Base-by-base conservation (phyloP, 805 yeast species). In the Tetrapisispora phaffii region DNA sequence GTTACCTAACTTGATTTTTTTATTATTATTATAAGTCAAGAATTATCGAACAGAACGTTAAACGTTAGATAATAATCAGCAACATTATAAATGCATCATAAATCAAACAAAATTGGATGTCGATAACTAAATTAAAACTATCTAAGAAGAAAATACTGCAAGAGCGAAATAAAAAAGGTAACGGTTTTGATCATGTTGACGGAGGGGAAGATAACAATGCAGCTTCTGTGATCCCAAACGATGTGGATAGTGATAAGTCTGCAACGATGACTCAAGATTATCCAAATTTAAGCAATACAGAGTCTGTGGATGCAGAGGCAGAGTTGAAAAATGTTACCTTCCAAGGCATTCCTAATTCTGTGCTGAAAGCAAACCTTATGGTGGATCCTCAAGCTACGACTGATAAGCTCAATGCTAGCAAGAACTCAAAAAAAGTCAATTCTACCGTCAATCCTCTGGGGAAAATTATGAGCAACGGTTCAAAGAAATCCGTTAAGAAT, bases 341-440 rank as follows among this genome's bases (percentile, higher is more conserved):
- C 43, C 59, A 56, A 42, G 62, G 60, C 4, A 46, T 61, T 7
- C 66, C 66, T 3, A 60, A 61, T 26, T 58, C 66, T 4, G 50
- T 53, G 9, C 19, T 42, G 33, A 20, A 38, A 41, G 12, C 32
- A 12, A 36, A 31, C 15, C 24, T 17, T 24, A 9, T 16, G 1
- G 19, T n/a, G 22, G 15, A 22, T 34, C 15, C 13, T 29, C 12
- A 10, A 7, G 10, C 13, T 3, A 9, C 23, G 5, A 12, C 6
- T 38, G 17, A 24, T 26, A 38, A 12, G 15, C 16, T 24, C 8
- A 22, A 32, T 16, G 22, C 3, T 15, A 24, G 16, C 15, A 38
- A 32, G 19, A 15, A 26, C 16, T 37, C 34, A 12, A 41, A 17
- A 21, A 17, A 20, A 13, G 13, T 26, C 7, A 21, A 29, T 13